Conservation (phyloP, 495 filamentous ascomycete genomes). For the Clavariopsis aquatica region DNA sequence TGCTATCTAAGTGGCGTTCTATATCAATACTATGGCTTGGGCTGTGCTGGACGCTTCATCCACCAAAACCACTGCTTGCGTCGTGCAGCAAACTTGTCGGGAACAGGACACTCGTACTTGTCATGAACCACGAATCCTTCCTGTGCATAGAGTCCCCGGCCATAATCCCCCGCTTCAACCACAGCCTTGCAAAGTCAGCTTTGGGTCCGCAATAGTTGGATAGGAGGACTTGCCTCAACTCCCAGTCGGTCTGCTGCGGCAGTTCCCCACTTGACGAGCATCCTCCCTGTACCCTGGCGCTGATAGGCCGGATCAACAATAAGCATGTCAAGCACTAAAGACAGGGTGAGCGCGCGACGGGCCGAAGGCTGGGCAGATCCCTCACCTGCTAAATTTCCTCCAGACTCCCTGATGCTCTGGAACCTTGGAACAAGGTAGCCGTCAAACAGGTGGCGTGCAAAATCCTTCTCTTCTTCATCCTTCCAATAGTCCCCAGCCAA, state of each 20-base stretch:
- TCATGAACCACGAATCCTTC: neutral
- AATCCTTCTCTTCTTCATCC: slow-evolving; percentile 6
- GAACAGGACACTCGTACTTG: slow-evolving; percentile 7
- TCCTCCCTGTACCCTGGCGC: slow-evolving; percentile 6
- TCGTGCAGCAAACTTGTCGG: slow-evolving; percentile 3
- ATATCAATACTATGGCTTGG: neutral
- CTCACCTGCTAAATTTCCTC: slow-evolving; percentile 7
- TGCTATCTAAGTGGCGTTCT: neutral
- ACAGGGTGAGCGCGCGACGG: neutral
- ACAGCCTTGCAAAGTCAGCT: neutral
- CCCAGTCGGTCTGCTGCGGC: slow-evolving; percentile 4
- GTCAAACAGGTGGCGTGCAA: slow-evolving; percentile 7
- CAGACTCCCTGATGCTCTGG: neutral
- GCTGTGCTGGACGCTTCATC: slow-evolving; percentile 3
- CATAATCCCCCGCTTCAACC: slow-evolving; percentile 12
- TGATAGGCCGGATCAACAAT: slow-evolving; percentile 10
- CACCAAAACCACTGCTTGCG: slow-evolving; percentile 11
- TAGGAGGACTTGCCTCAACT: slow-evolving; percentile 6
- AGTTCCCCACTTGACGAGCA: slow-evolving; percentile 7
- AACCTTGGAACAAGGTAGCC: slow-evolving; percentile 10
- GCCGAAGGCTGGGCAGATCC: neutral
- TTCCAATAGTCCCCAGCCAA: slow-evolving; percentile 8
- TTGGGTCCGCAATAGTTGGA: neutral
- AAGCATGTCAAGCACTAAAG: slow-evolving; percentile 1
- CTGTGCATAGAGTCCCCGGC: neutral